A percentile compares a stretch with the other conserved stretches of the same genome.
Evolutionary conservation across 2,329 filamentous ascomycete genomes (phyloP).

Genomic region (Fusarium devonianum): DNA sequence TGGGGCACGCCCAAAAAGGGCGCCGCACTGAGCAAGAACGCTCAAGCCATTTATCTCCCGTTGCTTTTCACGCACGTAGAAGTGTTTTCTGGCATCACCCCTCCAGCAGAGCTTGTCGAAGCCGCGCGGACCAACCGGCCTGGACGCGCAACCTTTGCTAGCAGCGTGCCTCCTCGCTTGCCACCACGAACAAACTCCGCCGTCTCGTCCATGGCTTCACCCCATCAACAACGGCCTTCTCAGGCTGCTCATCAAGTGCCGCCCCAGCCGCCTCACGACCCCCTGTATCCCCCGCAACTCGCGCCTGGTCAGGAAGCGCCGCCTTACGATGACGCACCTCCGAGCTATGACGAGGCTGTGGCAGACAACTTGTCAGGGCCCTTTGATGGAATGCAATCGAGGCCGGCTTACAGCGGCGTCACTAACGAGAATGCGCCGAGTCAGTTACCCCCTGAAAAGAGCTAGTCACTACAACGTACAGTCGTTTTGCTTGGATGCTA

Average conservation of each 20-base stretch:
- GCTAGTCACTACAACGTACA: slow-evolving; percentile 26
- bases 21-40: slow-evolving; percentile 42
- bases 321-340: slow-evolving; percentile 78
- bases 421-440: slow-evolving; percentile 68
- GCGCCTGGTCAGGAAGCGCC: slow-evolving; percentile 52
- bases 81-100: slow-evolving; percentile 87
- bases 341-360: slow-evolving; percentile 93
- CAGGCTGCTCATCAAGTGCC: slow-evolving; percentile 37
- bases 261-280: slow-evolving; percentile 51
- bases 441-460: slow-evolving; percentile 54
- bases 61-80: slow-evolving; percentile 76
- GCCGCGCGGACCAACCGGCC: slow-evolving; percentile 54
- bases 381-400: slow-evolving; percentile 65
- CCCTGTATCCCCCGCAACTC: slow-evolving; percentile 66
- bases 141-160: slow-evolving; percentile 47
- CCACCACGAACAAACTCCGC: slow-evolving; percentile 46
- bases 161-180: slow-evolving; percentile 45
- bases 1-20: slow-evolving; percentile 67
- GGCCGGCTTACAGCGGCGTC: slow-evolving; percentile 72
- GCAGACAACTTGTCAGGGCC: slow-evolving; percentile 76
- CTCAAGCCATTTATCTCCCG: slow-evolving; percentile 81
- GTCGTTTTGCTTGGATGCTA: slow-evolving; percentile 8
- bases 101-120: slow-evolving; percentile 77
- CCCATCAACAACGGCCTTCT: slow-evolving; percentile 34
- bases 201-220: slow-evolving; percentile 12